phyloP scores from a whole-genome alignment of 177 flowering plant species.

The Vitis hybrid region DNA sequence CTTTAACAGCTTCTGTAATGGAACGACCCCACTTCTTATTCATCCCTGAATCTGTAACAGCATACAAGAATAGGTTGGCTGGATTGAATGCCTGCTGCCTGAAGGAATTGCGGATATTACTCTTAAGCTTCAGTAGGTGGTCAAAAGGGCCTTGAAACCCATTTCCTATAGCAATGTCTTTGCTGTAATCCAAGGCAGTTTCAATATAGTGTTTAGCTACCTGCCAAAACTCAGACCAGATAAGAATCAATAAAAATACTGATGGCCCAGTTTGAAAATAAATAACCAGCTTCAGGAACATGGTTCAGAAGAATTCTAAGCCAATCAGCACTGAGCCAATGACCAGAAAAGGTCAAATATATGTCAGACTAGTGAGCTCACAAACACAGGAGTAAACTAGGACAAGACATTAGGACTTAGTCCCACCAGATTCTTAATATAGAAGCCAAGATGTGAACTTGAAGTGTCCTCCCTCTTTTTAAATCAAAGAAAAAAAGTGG shows the following conservation, averaged over 20 bases:
- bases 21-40: slow-evolving; percentile 84
- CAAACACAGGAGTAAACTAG: neutral
- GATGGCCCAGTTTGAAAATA: neutral
- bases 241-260: neutral
- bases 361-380: neutral
- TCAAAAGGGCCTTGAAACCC: slow-evolving; percentile 95
- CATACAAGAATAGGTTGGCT: slow-evolving; percentile 69
- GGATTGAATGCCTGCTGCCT: slow-evolving; percentile 46
- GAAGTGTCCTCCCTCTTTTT: no score
- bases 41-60: slow-evolving; percentile 89
- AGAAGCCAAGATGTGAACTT: no score
- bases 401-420: no score
- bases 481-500: no score
- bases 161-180: slow-evolving; percentile 72
- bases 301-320: neutral
- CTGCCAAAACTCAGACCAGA: slow-evolving; percentile 37
- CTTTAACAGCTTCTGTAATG: slow-evolving; percentile 76
- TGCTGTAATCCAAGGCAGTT: slow-evolving; percentile 76
- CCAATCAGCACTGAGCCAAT: neutral
- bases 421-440: no score
- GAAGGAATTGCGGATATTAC: slow-evolving; percentile 12
- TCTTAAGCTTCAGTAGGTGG: slow-evolving; percentile 65
- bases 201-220: slow-evolving; percentile 76
- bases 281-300: neutral
- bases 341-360: neutral